Conservation (phyloP, 495 filamentous ascomycete species). For the Penicillium robsamsonii region DNA sequence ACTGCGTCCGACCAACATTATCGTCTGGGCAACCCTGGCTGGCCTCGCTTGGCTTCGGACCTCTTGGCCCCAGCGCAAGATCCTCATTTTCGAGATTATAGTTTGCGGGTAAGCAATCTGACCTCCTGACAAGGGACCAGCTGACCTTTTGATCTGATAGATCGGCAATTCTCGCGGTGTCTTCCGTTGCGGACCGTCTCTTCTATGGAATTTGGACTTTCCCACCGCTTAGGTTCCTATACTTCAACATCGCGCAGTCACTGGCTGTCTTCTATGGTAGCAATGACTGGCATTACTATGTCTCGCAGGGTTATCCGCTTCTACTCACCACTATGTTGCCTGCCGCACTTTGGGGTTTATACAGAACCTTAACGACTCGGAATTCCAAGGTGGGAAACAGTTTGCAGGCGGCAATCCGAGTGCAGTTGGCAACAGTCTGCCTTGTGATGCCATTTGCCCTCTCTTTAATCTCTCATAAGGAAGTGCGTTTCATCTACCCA, state of each 20-base stretch:
- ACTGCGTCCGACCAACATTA: conserved; percentile 82
- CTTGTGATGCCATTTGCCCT: conserved; percentile 61
- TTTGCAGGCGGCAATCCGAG: conserved; percentile 38
- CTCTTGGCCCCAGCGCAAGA: conserved; percentile 41
- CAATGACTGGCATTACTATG: conserved; percentile 90
- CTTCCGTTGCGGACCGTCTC: conserved; percentile 66
- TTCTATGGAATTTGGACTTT: conserved; percentile 91
- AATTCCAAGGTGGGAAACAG: conserved; percentile 26
- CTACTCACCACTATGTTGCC: conserved; percentile 82
- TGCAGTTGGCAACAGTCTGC: conserved; percentile 60
- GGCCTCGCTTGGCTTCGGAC: conserved; percentile 45
- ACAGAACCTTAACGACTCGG: conserved; percentile 43
- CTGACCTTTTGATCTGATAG: conserved; percentile 33
- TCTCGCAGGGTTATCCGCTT: conserved; percentile 84
- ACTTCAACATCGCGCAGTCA: conserved; percentile 87
- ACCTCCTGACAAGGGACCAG: neutral
- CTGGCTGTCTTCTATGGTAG: conserved; percentile 90
- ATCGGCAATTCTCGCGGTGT: conserved; percentile 56
- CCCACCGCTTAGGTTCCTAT: conserved; percentile 81
- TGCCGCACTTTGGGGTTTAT: conserved; percentile 67
- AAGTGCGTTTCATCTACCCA: conserved; percentile 96
- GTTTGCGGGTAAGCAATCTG: conserved; percentile 61
- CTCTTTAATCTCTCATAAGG: conserved; percentile 88
- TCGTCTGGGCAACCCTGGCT: conserved; percentile 73
- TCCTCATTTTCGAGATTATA: conserved; percentile 58